Base-by-base conservation (phyloP, 805 yeast genomes). In the Wickerhamomyces canadensis region DNA sequence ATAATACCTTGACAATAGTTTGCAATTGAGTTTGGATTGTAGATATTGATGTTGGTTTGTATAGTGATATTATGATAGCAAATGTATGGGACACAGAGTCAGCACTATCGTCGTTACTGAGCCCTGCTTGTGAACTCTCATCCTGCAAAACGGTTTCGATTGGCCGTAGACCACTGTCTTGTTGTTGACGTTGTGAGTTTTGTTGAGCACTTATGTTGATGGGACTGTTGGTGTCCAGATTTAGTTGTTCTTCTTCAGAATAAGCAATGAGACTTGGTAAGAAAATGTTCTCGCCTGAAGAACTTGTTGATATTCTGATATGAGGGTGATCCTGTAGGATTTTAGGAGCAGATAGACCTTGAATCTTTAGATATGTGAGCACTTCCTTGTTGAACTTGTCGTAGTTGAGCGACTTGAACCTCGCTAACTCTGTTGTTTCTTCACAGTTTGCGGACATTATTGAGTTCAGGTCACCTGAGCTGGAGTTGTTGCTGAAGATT, bases 1-100 rank as follows among this genome's bases (percentile, higher is more conserved):
- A 77, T 39, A 66, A 55, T 4, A 74, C 62, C 36, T 65, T 61
- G 6, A 70, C 65, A 5, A 57, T 42, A 2, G 78, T 66, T 37
- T 60, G 64, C 35, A 77, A 59, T 35, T 67, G 70, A 11, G 72
- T 48, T 28, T 58, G 57, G 24, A 76, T 49, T 27, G 58, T 60
- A 18, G 65, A 58, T 4, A 70, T 51, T 2, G 57, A 37, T 2
- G 67, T 60, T 26, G 66, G 70, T 35, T 64, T 68, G 18, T 57
- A 50, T 1, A 74, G 47, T 35, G 74, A 71, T 2, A 76, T 45
- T 5, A 75, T 60, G 2, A 76, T 63, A 0, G 76, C 82, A 44
- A 76, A 64, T 2, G 75, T 73, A 48, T 73, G 77, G 1, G 79
- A 70, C 2, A 72, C 55, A 3, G 49, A 67, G 9, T 68, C 70